phyloP scores from a whole-genome alignment of 345 rosid genomes.

The Turnera subulata region DNA sequence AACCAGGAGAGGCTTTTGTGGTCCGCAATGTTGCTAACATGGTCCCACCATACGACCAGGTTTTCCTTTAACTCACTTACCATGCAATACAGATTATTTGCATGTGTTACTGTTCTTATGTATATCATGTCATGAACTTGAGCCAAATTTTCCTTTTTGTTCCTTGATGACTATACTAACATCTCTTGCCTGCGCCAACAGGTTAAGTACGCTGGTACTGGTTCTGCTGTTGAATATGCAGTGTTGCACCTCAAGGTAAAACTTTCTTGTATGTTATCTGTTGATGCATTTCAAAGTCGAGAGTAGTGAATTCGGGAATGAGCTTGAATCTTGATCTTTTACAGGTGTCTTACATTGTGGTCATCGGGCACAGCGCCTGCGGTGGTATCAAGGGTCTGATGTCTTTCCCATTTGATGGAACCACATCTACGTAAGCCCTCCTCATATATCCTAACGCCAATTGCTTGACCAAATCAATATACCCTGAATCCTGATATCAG shows the following conservation, averaged over 20 bases:
- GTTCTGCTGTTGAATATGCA: conserved; percentile 88
- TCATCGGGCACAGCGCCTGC: conserved; percentile 89
- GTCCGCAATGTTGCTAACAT: conserved; percentile 73
- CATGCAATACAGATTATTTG: background rate
- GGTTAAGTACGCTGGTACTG: conserved; percentile 55
- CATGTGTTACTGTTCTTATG: background rate
- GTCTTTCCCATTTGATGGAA: conserved; percentile 74
- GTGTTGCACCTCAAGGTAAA: conserved; percentile 90
- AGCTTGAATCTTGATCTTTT: background rate
- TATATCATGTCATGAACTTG: background rate
- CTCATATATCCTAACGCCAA: background rate
- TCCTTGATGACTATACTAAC: too few species aligned
- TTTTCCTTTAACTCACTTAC: background rate
- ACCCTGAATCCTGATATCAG: too few species aligned
- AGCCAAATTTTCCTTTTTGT: background rate
- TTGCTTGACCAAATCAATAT: background rate
- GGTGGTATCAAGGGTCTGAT: conserved; percentile 98
- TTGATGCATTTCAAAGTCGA: background rate
- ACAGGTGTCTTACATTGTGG: conserved; percentile 80
- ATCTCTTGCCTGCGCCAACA: too few species aligned
- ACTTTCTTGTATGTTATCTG: background rate
- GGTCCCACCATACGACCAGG: conserved; percentile 28
- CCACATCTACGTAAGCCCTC: conserved; percentile 53
- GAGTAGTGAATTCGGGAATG: background rate
- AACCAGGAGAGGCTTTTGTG: conserved; percentile 94